Base-by-base conservation (phyloP, 1,139 yeast genomes). In the Taiozyma sp. region DNA sequence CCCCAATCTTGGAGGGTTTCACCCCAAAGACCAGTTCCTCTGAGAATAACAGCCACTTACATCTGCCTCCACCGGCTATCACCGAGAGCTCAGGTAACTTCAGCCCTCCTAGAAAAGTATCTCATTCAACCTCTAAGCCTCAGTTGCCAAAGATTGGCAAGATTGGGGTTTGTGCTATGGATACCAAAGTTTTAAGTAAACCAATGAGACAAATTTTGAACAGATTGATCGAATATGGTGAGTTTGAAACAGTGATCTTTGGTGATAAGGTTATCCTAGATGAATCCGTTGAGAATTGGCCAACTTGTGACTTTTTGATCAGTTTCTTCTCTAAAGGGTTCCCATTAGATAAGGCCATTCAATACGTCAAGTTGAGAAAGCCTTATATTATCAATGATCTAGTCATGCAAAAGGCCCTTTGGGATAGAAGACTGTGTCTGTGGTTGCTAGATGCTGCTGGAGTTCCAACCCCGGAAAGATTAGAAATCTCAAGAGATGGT, bases 131-230 rank as follows among this genome's bases (percentile, higher is more conserved):
- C 6, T 32, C 58, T 0, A 69, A 64, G 47, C 80, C 83, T 3
- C 75, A 77, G 54, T 63, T 83, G 47, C 91, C 93, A 3, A 84
- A 80, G 58, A 80, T 90, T 56, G 99, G 99, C 39, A 90, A 89
- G 60, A 89, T 95, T 61, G 99, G 99, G 45, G 97, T 95, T 1
- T 95, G 99, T 72, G 99, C 99, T 9, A 91, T 95, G 98, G 99
- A 95, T 68, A 85, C 93, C 50, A 95, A 95, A 68, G 99, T 91
- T 1, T 77, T 96, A 65, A 87, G 96, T 41, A 95, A 95, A 69
- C 99, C 99, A 2, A 93, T 98, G 66, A 76, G 98, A 55, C 88
- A 87, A 55, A 95, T 95, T 56, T 74, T 95, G 60, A 91, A 88
- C 67, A 74, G 97, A 48, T 73, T 95, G 62, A 88, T 91, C 56